Evolutionary conservation across 2,329 filamentous ascomycete species (phyloP).

Genomic region (Phialophora tarda): DNA sequence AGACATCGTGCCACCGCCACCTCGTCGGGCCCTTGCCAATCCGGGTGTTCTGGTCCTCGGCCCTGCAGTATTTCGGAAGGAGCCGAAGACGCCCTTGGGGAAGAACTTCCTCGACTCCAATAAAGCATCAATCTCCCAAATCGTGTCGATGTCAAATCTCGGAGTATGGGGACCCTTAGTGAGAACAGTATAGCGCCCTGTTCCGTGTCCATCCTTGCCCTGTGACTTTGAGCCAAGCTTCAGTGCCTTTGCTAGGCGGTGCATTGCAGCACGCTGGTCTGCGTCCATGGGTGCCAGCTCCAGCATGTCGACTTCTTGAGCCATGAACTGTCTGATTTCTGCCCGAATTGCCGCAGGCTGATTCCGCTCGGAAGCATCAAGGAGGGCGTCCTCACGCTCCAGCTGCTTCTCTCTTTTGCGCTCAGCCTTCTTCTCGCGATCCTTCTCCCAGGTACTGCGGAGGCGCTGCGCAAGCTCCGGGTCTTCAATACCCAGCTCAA

Average conservation of each 20-base stretch:
- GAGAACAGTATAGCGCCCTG: slow-evolving; percentile 75
- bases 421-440: slow-evolving; percentile 72
- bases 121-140: slow-evolving; percentile 51
- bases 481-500: slow-evolving; percentile 62
- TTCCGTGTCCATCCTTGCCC: slow-evolving; percentile 73
- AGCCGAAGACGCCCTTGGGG: slow-evolving; percentile 28
- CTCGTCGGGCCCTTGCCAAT: slow-evolving; percentile 41
- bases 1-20: slow-evolving; percentile 48
- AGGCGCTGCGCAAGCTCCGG: slow-evolving; percentile 69
- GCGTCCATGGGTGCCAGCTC: slow-evolving; percentile 85
- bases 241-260: slow-evolving; percentile 76
- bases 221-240: slow-evolving; percentile 83
- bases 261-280: slow-evolving; percentile 74
- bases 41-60: slow-evolving; percentile 30
- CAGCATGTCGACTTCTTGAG: slow-evolving; percentile 49
- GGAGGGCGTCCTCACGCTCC: slow-evolving; percentile 67
- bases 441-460: slow-evolving; percentile 66
- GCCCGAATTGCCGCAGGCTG: slow-evolving; percentile 70
- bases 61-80: slow-evolving; percentile 20
- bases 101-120: slow-evolving; percentile 39
- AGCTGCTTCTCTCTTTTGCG: slow-evolving; percentile 74
- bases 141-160: slow-evolving; percentile 62
- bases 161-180: slow-evolving; percentile 73
- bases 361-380: slow-evolving; percentile 60
- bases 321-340: slow-evolving; percentile 61